Base-by-base conservation (phyloP, 345 rosid genomes). In the Brassica juncea region DNA sequence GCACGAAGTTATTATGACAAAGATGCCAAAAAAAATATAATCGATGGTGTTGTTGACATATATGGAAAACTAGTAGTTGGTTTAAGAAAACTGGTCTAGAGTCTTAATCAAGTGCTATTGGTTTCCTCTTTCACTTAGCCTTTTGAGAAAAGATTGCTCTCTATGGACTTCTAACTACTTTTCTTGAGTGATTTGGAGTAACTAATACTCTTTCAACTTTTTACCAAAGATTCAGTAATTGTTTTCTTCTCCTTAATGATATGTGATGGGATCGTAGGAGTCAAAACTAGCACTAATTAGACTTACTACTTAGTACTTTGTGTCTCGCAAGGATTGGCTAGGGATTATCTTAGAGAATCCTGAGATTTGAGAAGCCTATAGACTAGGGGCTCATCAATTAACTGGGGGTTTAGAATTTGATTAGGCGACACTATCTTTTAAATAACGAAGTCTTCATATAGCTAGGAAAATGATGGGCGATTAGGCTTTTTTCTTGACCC, bases 51-150 rank as follows among this genome's bases (percentile, higher is more conserved):
- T 42, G 42, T 80, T 75, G 75, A 70, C 55, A 55, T 39, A 39
- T 64, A 64, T 64, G 59, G 49, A 16, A 61, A 70, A 39, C 11
- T 60, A 39, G 68, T 25, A 39, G 68, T 75, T 63, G 47, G 62
- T 74, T 70, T 54, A 37, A 68, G 54, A 57, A 60, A 28, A 37
- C 23, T 69, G 11, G 75, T 54, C 62, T 75, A 80, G 54, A 65
- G 70, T 73, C 75, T 35, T 64, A 80, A 74, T 70, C 80, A 80
- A 61, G 82, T 74, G 71, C 60, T 79, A 34, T 39, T 71, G 10
- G 54, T 54, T 55, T 68, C 16, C 62, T 64, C 70, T 61, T 27
- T 34, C 4, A 57, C 12, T 15, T n/a, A 79, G 66, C 47, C 58
- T 74, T 61, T 75, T 42, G 68, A 65, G 62, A 70, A 70, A 70